A percentile compares a stretch with the other conserved stretches of the same genome.
These are phyloP conservation scores for Delphinella strobiligena DNA, from an alignment of 2,329 filamentous ascomycete genomes.

Conservation along the genomic window DNA sequence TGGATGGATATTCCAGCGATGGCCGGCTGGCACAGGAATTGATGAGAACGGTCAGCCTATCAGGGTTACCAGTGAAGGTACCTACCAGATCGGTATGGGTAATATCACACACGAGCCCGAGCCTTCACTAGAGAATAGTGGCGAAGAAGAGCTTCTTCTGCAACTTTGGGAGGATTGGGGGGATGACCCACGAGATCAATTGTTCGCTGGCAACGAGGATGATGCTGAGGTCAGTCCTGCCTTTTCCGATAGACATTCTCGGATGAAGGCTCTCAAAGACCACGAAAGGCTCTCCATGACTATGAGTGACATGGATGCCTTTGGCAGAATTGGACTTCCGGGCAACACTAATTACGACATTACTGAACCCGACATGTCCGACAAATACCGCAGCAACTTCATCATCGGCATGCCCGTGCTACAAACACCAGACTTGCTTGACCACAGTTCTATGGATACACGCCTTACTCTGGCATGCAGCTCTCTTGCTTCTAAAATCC, in stretches of 20 bases:
- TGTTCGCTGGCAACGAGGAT: background rate
- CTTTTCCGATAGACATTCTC: background rate
- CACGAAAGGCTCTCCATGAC: conserved; percentile 45
- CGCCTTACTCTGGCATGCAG: conserved; percentile 19
- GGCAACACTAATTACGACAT: conserved; percentile 35
- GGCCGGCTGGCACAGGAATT: conserved; percentile 58
- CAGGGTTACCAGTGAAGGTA: conserved; percentile 69
- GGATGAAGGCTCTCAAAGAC: conserved; percentile 29
- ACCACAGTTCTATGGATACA: conserved; percentile 31
- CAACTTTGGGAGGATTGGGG: conserved; percentile 59
- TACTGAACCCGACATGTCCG: conserved; percentile 45
- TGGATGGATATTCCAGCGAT: conserved; percentile 76
- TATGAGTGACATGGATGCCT: conserved; percentile 56
- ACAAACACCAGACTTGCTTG: conserved; percentile 35
- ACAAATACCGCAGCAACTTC: conserved; percentile 43
- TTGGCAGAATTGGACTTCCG: conserved; percentile 38
- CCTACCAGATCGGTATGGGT: conserved; percentile 69
- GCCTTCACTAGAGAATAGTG: conserved; percentile 13
- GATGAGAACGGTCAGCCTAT: conserved; percentile 56
- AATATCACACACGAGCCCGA: conserved; percentile 40
- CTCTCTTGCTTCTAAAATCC: conserved; percentile 13
- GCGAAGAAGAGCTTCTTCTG: conserved; percentile 50
- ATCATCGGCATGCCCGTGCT: conserved; percentile 42
- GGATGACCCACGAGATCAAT: conserved; percentile 25
- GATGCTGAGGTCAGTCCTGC: background rate